Conservation (phyloP, 2,329 filamentous ascomycete genomes). For the Monosporascus sp. region DNA sequence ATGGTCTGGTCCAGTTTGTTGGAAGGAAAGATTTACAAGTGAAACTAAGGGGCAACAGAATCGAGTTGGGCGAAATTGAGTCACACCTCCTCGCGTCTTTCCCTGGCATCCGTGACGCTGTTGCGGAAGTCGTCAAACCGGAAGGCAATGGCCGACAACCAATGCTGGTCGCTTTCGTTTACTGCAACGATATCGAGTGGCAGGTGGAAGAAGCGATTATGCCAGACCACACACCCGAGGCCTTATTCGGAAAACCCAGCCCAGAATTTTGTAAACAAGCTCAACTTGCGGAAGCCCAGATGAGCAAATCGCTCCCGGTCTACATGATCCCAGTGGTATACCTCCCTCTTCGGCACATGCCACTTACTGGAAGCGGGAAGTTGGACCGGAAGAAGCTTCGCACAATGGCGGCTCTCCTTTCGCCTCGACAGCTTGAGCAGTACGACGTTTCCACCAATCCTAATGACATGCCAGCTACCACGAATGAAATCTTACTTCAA, state of each 20-base stretch:
- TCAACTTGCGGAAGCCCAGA: not conserved
- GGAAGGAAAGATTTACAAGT: constrained; percentile 47
- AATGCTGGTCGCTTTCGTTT: not conserved
- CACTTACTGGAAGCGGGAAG: not conserved
- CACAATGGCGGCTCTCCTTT: not conserved
- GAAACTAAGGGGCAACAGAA: constrained; percentile 45
- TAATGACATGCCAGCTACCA: not conserved
- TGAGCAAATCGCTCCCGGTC: not conserved
- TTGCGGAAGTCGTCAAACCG: not conserved
- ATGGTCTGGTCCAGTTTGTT: constrained; percentile 30
- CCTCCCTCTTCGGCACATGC: not conserved
- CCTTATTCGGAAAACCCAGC: too few relatives aligned
- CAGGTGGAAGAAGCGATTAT: too few relatives aligned
- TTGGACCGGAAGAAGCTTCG: not conserved
- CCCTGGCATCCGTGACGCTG: not conserved
- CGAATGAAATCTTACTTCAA: not conserved
- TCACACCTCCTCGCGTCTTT: not conserved
- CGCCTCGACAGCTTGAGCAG: not conserved
- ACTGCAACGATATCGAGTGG: not conserved
- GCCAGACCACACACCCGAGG: too few relatives aligned
- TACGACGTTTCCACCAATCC: not conserved
- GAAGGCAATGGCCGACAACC: not conserved
- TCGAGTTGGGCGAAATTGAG: constrained; percentile 30
- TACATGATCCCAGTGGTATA: not conserved
- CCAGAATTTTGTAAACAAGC: not conserved